A percentile compares a stretch with the other conserved stretches of the same genome.
Evolutionary conservation across 495 filamentous ascomycete species (phyloP).

Genomic region (Staphylotrichum longicolle): DNA sequence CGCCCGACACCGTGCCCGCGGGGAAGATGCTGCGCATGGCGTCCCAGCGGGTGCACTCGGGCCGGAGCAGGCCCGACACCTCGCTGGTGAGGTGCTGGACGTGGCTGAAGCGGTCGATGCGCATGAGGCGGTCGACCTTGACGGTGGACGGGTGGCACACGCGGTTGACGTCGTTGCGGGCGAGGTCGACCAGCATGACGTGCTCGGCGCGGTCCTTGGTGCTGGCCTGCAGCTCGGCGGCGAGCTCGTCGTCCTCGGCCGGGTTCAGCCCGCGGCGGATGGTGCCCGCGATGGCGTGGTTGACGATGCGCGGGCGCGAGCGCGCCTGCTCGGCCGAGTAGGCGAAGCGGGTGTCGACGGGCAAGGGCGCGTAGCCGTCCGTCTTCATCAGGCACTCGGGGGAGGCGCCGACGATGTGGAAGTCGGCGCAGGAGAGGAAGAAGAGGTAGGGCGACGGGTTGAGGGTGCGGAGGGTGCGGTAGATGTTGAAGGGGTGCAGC

Average conservation of each 20-base stretch:
- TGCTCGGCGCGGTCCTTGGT: constrained; percentile 96
- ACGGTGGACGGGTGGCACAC: constrained; percentile 90
- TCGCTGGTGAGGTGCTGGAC: constrained; percentile 96
- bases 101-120: constrained; percentile 92
- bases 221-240: constrained; percentile 70
- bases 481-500: constrained; percentile 97
- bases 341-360: constrained; percentile 30
- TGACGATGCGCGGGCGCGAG: constrained; percentile 76
- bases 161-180: constrained; percentile 93
- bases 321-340: constrained; percentile 27
- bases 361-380: constrained; percentile 49
- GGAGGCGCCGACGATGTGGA: constrained; percentile 92
- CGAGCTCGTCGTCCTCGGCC: constrained; percentile 77
- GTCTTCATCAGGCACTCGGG: constrained; percentile 92
- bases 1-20: constrained; percentile 88
- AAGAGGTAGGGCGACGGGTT: constrained; percentile 97
- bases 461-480: constrained; percentile 89
- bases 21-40: constrained; percentile 96
- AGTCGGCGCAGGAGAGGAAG: constrained; percentile 85
- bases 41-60: constrained; percentile 86
- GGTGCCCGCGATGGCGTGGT: constrained; percentile 94
- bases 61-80: constrained; percentile 80
- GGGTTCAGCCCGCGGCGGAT: constrained; percentile 78
- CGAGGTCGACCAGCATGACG: constrained; percentile 98
- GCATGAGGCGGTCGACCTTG: constrained; percentile 88